Conservation (phyloP, 164 flowering plant species). For the Vitis labrusca region DNA sequence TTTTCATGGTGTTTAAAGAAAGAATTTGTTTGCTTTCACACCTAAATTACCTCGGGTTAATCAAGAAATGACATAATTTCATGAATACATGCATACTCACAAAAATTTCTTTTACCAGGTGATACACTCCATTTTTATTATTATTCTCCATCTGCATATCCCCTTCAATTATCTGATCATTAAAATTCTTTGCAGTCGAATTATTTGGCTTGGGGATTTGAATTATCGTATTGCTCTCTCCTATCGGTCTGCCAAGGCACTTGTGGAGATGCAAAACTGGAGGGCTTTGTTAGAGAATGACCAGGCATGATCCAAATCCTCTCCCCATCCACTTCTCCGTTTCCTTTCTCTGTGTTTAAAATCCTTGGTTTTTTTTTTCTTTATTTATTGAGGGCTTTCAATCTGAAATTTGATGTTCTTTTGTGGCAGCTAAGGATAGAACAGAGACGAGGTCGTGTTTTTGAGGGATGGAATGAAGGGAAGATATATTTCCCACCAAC, state of each 20-base stretch:
- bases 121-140: not conserved
- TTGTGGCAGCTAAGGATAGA: constrained; percentile 67
- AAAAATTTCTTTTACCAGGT: not conserved
- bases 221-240: constrained; percentile 77
- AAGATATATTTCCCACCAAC: constrained; percentile 92
- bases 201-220: constrained; percentile 76
- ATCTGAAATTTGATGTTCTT: constrained; percentile 14
- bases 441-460: constrained; percentile 72
- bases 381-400: not conserved
- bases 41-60: not conserved
- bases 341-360: not conserved
- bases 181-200: constrained; percentile 35
- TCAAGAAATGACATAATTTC: not conserved
- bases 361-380: not conserved
- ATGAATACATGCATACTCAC: not conserved
- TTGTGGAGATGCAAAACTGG: constrained; percentile 94
- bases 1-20: too few species aligned
- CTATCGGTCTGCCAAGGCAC: constrained; percentile 81
- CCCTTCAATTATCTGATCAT: not conserved
- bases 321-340: not conserved
- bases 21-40: not conserved
- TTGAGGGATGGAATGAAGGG: constrained; percentile 85
- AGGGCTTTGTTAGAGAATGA: constrained; percentile 79
- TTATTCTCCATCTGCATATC: not conserved
- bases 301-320: constrained; percentile 49